Evolutionary conservation across 1,284 basidiomycete species (phyloP), one percentile per base, ranked within the genome.

Genomic region (Cryptococcus hybrid): DNA sequence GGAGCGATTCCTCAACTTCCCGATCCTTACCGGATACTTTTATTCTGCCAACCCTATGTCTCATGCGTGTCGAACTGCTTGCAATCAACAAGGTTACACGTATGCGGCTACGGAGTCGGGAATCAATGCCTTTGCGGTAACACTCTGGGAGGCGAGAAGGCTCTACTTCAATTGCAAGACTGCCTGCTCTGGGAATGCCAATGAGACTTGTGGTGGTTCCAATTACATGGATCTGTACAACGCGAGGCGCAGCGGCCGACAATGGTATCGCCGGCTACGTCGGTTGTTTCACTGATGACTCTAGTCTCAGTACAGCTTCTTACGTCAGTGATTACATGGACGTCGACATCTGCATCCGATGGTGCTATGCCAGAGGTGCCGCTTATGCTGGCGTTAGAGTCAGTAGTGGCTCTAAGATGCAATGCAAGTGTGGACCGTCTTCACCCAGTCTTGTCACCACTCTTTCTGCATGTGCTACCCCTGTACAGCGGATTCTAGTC

Each of bases 41-140:
- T 69, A 64, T 56, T 51, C 52, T 18, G 62, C 60, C 11, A 53
- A 51, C 6, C 56, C 58, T 40, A 67, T 67, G 61, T 64, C 65
- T 13, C 24, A 44, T 15, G 13, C 43, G n/a, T n/a, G 2, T 7
- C 43, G 13, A 52, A 47, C 35, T 15, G 13, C 7, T 44, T 44
- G 43, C n/a, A 7, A 13, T 8, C 24, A 44, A 44, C 43, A 18
- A 44, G 43, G 24, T 13, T 44, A 44, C 43, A 44, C 59, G 66
- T 13, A 24, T 24, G 24, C 24, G 24, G 24, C 24, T 24, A 24
- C 24, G 24, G 24, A 24, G 24, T 24, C 24, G 24, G 62, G 11
- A 64, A 66, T 46, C 59, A 63, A 37, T 69, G 68, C 48, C 62
- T 58, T 56, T 69, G 68, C 54, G 68, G 66, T 7, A 64, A 64